Evolutionary conservation across 2,329 filamentous ascomycete species (phyloP).

Genomic region (Aschersonia sp.): DNA sequence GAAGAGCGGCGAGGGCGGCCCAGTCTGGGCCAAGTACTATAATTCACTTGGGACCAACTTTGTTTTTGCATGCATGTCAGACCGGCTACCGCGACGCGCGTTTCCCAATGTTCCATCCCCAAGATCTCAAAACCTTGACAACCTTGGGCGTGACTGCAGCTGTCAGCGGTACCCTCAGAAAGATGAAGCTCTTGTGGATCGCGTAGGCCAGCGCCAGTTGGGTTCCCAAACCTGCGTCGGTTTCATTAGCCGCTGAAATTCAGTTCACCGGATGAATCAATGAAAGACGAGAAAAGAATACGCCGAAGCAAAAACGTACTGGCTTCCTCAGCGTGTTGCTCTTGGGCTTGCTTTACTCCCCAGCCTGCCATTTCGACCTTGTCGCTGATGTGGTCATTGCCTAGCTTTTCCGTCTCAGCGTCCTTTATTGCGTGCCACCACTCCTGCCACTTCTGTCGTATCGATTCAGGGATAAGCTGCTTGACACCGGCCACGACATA

Average conservation of each 20-base stretch:
- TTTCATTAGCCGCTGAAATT: not conserved
- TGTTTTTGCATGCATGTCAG: not conserved
- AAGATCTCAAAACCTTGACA: slow-evolving; percentile 72
- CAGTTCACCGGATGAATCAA: not conserved
- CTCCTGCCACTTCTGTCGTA: slow-evolving; percentile 37
- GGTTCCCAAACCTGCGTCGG: slow-evolving; percentile 47
- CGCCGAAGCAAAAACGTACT: slow-evolving; percentile 42
- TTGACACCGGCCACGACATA: slow-evolving; percentile 46
- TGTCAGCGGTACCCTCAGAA: slow-evolving; percentile 83
- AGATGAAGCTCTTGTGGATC: slow-evolving; percentile 96
- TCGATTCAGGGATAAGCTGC: slow-evolving; percentile 42
- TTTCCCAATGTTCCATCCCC: slow-evolving; percentile 94
- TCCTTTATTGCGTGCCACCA: slow-evolving; percentile 33
- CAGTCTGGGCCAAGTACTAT: not conserved
- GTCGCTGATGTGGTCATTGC: slow-evolving; percentile 27
- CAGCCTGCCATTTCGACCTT: slow-evolving; percentile 37
- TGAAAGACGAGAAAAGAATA: not conserved
- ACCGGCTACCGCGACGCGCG: slow-evolving; percentile 17
- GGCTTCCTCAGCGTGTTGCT: slow-evolving; percentile 47
- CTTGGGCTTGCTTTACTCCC: slow-evolving; percentile 50
- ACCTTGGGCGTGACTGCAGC: slow-evolving; percentile 85
- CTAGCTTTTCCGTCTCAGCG: slow-evolving; percentile 26
- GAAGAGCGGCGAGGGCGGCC: not conserved
- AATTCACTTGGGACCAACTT: not conserved
- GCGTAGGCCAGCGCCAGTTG: slow-evolving; percentile 89